These are phyloP conservation scores for Tylopilus subfusipes DNA, from an alignment of 768 basidiomycete genomes.

Conservation along the genomic window DNA sequence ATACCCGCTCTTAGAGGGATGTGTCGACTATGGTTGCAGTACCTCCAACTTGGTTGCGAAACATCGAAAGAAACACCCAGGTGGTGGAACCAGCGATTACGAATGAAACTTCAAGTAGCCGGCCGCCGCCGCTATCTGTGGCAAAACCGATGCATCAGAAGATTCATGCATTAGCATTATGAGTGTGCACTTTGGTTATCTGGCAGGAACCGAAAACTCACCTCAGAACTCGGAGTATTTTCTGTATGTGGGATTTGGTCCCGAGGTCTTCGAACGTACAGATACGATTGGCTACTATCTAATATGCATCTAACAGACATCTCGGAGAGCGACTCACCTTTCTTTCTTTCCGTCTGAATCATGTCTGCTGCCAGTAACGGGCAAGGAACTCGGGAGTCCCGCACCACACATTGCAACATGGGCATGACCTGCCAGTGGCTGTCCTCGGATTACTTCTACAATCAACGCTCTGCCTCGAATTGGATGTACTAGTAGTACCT, in stretches of 20 bases:
- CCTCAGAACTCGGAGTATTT: not conserved
- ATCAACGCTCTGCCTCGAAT: too few species aligned
- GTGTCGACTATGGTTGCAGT: not conserved
- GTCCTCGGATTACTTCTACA: too few species aligned
- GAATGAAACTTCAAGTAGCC: not conserved
- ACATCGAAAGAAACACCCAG: not conserved
- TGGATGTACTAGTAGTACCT: too few species aligned
- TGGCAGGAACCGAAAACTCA: not conserved
- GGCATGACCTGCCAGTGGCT: too few species aligned
- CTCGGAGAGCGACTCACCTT: too few species aligned
- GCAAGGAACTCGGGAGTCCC: too few species aligned
- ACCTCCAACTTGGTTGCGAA: not conserved
- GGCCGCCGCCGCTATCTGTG: not conserved
- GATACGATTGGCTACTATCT: too few species aligned
- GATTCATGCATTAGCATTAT: not conserved
- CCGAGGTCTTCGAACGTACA: not conserved
- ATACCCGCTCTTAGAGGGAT: not conserved
- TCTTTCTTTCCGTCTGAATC: too few species aligned
- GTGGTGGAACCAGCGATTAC: too few species aligned
- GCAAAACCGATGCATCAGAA: not conserved
- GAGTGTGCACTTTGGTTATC: not conserved
- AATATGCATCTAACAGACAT: too few species aligned
- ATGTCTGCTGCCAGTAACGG: too few species aligned
- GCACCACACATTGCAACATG: too few species aligned
- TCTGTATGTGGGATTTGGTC: not conserved